Evolutionary conservation across 805 yeast genomes (phyloP), one percentile per base, ranked within the genome.

Genomic region (Candida easanensis): DNA sequence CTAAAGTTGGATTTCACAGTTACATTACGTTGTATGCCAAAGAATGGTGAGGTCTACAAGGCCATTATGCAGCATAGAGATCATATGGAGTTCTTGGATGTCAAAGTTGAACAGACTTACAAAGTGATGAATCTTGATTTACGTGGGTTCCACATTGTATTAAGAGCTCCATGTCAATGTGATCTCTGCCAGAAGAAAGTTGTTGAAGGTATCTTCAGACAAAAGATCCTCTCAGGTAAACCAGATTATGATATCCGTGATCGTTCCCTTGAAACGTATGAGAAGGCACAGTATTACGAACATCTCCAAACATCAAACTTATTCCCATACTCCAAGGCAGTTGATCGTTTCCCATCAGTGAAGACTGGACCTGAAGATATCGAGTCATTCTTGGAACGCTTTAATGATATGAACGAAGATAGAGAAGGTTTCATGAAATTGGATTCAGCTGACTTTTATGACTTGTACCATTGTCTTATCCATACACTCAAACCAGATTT

Each of bases 251-350:
- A 44, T 15, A 38, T 63, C 5, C 39, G 58, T 16, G 54, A 61
- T 13, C 23, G 36, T 1, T 26, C 44, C 22, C 51, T 62, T 33
- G 60, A 63, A 0, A 61, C 58, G 26, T 56, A 57, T 35, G 58
- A 62, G 1, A 59, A 61, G 6, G 61, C 66, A 37, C 70, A 68
- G 46, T 64, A 63, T 33, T 68, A 63, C 42, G 61, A 62, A 11
- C 63, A 61, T 54, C 64, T 69, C 55, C 54, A 63, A 33, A 52
- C 56, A 27, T 50, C 66, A 9, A 63, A 64, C 18, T 42, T 70
- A 20, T 50, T 65, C 30, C 74, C 74, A 3, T 70, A 70, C 42
- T 68, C 74, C 1, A 69, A 69, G 42, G 73, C 74, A 1, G 66
- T 69, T 36, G 74, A 69, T 48, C 55, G 53, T 35, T 69, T 65